A percentile compares a stretch with the other conserved stretches of the same genome.
phyloP scores from a whole-genome alignment of 495 filamentous ascomycete species.

The Immersiella caudata region DNA sequence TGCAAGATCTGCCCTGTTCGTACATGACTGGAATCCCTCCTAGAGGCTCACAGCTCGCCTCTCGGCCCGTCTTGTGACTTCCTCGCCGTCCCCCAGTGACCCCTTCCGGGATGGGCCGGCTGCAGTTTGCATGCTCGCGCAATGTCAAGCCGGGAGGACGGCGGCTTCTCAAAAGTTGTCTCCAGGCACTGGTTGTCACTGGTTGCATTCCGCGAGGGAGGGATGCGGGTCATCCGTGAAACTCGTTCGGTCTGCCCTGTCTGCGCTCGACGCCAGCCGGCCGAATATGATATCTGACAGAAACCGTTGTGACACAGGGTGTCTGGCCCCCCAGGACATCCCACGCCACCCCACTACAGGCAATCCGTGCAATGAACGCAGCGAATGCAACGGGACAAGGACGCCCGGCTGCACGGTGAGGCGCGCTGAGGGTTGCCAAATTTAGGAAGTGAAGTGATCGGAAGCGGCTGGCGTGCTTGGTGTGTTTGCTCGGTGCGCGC shows the following conservation, averaged over 20 bases:
- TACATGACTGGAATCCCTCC: conserved; percentile 23
- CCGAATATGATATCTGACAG: conserved; percentile 20
- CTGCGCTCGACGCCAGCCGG: neutral
- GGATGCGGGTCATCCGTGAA: conserved; percentile 1
- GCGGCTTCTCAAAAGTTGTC: neutral
- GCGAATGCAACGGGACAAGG: neutral
- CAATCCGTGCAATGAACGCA: neutral
- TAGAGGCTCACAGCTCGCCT: conserved; percentile 21
- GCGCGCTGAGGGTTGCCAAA: conserved; percentile 9
- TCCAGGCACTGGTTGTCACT: conserved; percentile 5
- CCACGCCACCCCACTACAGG: conserved; percentile 20
- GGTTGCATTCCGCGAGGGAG: conserved; percentile 20
- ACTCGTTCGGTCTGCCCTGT: neutral
- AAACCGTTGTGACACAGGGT: neutral
- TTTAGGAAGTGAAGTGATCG: conserved; percentile 16
- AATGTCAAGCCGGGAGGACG: conserved; percentile 9
- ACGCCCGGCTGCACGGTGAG: neutral
- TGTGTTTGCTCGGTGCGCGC: neutral
- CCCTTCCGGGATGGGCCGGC: conserved; percentile 32
- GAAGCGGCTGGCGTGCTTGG: conserved; percentile 12
- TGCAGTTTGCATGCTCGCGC: conserved; percentile 27
- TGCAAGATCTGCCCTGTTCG: conserved; percentile 31
- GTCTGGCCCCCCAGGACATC: neutral
- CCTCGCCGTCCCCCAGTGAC: conserved; percentile 1
- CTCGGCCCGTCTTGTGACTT: conserved; percentile 36